Base-by-base conservation (phyloP, 345 rosid genomes). In the Citrus mangshanensis region DNA sequence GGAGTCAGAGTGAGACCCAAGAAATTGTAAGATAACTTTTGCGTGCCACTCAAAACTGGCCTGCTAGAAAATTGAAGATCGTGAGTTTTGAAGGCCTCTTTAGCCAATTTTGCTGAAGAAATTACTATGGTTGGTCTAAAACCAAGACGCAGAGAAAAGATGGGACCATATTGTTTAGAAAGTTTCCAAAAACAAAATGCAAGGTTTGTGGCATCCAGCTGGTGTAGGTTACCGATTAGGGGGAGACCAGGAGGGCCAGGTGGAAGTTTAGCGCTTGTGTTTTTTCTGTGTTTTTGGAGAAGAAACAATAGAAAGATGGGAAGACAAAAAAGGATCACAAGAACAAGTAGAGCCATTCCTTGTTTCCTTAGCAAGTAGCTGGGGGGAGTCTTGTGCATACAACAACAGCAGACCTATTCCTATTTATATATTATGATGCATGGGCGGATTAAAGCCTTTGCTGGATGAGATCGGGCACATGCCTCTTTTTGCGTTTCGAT, bases 221-320 rank as follows among this genome's bases (percentile, higher is more conserved):
- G 40, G 40, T 37, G 40, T 7, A 37, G 40, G 70, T 74, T 75
- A 5, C 82, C 82, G 21, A 80, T 42, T 2, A 75, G 9, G 1
- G 82, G 76, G 46, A 80, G 70, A 1, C 79, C 64, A 10, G 5
- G 35, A 5, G 72, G 79, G 1, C 79, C 79, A 16, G 82, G 82
- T 5, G 82, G 82, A 5, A 49, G 37, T 24, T 6, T 12, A 35
- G 21, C 34, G 1, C 19, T 62, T 27, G 25, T 22, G 10, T 5
- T 59, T 59, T 7, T 59, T 6, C 16, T 28, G 42, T 38, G 42
- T 38, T 38, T 7, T 62, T 14, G 27, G 1, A 62, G 35, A 8
- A 27, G 28, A 62, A 62, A 12, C 35, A 27, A 5, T 14, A 62
- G 21, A 12, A 62, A 25, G 32, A 62, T 27, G 13, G 66, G 66